These are phyloP conservation scores for Exsudoporus frostii DNA, from an alignment of 768 basidiomycete genomes.

Conservation along the genomic window DNA sequence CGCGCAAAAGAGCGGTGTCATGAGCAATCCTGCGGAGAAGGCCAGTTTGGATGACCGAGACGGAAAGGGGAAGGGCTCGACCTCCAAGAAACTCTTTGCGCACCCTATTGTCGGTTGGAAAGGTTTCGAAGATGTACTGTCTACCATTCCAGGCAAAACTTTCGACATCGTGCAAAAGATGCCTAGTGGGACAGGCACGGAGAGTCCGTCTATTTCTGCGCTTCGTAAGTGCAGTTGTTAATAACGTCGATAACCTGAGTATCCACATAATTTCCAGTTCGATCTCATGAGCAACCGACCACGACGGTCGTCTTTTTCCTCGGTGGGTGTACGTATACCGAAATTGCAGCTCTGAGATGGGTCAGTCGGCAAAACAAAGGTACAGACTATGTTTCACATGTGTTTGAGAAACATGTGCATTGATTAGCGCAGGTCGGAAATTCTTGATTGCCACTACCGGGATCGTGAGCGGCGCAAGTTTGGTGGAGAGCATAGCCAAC, in stretches of 20 bases:
- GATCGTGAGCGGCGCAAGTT: conserved; percentile 75
- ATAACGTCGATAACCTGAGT: neutral
- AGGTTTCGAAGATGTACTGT: conserved; percentile 90
- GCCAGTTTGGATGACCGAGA: conserved; percentile 38
- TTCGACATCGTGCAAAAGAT: conserved; percentile 68
- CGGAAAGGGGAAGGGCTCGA: conserved; percentile 36
- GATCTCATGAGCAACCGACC: conserved; percentile 56
- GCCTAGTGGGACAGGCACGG: conserved; percentile 26
- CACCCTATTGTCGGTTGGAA: conserved; percentile 97
- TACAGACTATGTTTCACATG: conserved; percentile 25
- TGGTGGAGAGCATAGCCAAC: conserved; percentile 67
- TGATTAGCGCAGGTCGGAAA: conserved; percentile 59
- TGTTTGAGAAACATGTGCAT: neutral
- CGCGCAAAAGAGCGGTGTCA: conserved; percentile 85
- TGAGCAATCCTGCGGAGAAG: conserved; percentile 72
- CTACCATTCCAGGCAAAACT: conserved; percentile 78
- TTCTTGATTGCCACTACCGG: conserved; percentile 92
- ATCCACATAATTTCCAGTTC: conserved; percentile 32
- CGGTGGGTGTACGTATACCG: conserved; percentile 96
- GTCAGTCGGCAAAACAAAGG: conserved; percentile 83
- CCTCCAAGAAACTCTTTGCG: conserved; percentile 64
- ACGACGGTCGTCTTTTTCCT: conserved; percentile 95
- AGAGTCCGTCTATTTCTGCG: conserved; percentile 29
- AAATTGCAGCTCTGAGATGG: conserved; percentile 94
- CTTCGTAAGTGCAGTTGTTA: conserved; percentile 31